Base-by-base conservation (phyloP, 306 rosid species). In the Ormosia semicastrata region DNA sequence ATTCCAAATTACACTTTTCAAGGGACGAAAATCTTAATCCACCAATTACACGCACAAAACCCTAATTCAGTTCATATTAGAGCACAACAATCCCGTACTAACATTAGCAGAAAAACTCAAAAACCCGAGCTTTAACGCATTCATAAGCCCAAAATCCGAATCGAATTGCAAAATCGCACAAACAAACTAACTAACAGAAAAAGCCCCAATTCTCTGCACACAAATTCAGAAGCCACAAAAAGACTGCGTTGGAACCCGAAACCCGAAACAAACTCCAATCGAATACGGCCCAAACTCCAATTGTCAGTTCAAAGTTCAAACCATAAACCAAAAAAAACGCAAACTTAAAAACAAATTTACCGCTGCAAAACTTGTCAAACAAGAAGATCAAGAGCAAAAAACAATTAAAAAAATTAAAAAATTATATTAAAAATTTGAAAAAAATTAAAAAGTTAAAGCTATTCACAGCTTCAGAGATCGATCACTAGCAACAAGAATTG, bases 401-500 rank as follows among this genome's bases (percentile, higher is more conserved):
- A 75, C n/a, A 67, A 39, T 14, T 7, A 62, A 4, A 12, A 30
- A 34, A 47, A 37, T 0, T 3, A 47, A 75, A 5, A 41, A 59
- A 2, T 44, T 41, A 41, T 41, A 41, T 0, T 41, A 6, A 41
- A 73, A 24, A 10, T 29, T 9, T 2, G 3, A 37, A 56, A 69
- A 41, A 37, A 12, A n/a, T 3, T 3, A 12, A 77, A 12, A 11
- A 18, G 43, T 12, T 0, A 17, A 34, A 53, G 24, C 17, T 10
- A 2, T 66, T 32, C 7, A 39, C 8, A 41, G 17, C 24, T 50
- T 29, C 34, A 77, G 49, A 81, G 86, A 86, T 90, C 90, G 89
- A 89, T 80, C 83, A 75, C 69, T 1, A 75, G 15, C 66, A 67
- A 65, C 15, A 2, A 58, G 54, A 67, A 67, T 50, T 30, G 12